Evolutionary conservation across 2,329 filamentous ascomycete genomes (phyloP).

Genomic region (Claviceps fusiformis): DNA sequence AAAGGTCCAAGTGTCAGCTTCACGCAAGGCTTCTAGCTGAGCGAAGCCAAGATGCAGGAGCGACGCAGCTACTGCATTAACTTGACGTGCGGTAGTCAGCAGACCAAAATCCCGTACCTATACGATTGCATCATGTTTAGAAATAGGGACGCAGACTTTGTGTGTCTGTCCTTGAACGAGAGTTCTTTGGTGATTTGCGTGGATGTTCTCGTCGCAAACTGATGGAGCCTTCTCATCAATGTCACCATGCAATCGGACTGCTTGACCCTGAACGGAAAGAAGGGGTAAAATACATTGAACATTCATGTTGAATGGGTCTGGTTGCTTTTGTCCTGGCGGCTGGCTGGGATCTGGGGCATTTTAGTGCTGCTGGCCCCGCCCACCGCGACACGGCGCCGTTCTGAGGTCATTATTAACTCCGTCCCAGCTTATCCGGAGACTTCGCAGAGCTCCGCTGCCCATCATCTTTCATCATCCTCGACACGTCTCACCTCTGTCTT

Average conservation of each 20-base stretch:
- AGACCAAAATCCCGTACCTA: background rate
- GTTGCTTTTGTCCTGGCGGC: background rate
- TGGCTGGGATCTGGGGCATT: background rate
- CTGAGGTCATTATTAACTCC: conserved; percentile 9
- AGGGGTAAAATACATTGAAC: too few species aligned
- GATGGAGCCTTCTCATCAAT: background rate
- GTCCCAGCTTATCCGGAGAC: conserved; percentile 8
- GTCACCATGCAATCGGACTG: too few species aligned
- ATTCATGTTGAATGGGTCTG: too few species aligned
- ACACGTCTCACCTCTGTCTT: background rate
- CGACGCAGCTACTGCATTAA: background rate
- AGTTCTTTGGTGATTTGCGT: background rate
- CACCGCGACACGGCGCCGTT: background rate
- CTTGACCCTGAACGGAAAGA: too few species aligned
- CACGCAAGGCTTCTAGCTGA: background rate
- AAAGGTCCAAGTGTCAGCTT: background rate
- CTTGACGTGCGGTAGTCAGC: background rate
- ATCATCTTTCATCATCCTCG: conserved; percentile 3
- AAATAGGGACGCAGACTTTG: background rate
- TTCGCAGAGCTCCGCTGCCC: background rate
- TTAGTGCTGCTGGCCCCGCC: background rate
- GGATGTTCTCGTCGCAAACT: background rate
- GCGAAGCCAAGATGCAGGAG: background rate
- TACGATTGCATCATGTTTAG: background rate
- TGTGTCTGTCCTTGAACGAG: background rate